Base-by-base conservation (phyloP, 2,329 filamentous ascomycete genomes). In the Endocalyx cinctus region DNA sequence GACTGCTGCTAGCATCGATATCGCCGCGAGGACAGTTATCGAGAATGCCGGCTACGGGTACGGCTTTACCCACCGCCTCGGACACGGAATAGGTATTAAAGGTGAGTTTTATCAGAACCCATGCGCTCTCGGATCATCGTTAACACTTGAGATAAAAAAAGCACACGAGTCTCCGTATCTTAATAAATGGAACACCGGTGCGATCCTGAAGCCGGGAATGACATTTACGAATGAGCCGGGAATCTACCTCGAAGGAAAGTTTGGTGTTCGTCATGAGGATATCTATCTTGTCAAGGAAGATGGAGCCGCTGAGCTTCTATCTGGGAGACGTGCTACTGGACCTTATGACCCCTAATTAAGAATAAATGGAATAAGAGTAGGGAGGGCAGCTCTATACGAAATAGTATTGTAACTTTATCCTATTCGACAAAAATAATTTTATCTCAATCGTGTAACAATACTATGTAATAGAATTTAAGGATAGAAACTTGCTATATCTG, bases 41-140 rank as follows among this genome's bases (percentile, higher is more conserved):
- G 64, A 70, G 10, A 52, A 67, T 10, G 76, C 74, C 0, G 77
- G 76, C 0, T 81, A 81, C 38, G 74, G 72, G 0, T 58, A 67
- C 14, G 65, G 63, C 0, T 82, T 82, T 41, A 81, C 77, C 2
- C 77, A 82, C 43, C 67, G 77, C 2, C 59, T 82, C 1, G 77
- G 77, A 1, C 78, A 82, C 45, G 72, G 77, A 2, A 79, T 82
- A 29, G 78, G 77, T 0, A 79, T 82, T 49, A 81, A 82, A 55
- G 57, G 57, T 55, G 43, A 13, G 41, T 19, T 13, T 22, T 22
- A 25, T 8, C 13, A 29, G 22, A 6, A 17, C 2, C 15, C n/a
- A 12, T 12, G 5, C 19, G 7, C 16, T 27, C 18, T 31, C n/a
- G n/a, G n/a, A n/a, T n/a, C n/a, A n/a, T n/a, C n/a, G n/a, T n/a